phyloP scores from a whole-genome alignment of 2,329 filamentous ascomycete species.

The Trichocomaceae sp. region DNA sequence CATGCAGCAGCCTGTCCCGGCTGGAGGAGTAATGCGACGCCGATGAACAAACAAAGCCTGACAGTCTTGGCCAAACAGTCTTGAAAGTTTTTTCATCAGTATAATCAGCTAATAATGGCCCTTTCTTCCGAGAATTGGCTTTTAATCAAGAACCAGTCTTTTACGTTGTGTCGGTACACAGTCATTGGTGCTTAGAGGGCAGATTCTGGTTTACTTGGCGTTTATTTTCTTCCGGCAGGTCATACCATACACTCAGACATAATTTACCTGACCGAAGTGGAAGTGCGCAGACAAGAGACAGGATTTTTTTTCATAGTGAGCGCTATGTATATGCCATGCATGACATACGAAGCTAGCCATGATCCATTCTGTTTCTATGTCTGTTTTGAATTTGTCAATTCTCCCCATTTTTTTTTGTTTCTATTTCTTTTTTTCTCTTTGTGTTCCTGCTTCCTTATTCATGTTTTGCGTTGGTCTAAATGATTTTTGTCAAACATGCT shows the following conservation, averaged over 20 bases:
- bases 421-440: conserved; percentile 3
- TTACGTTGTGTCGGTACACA: conserved; percentile 8
- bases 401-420: background rate
- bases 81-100: background rate
- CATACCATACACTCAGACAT: background rate
- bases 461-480: background rate
- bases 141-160: conserved; percentile 12
- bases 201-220: conserved; percentile 7
- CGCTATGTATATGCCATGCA: background rate
- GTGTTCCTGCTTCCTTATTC: conserved; percentile 3
- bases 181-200: conserved; percentile 13
- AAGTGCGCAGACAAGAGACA: background rate
- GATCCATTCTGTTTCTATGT: background rate
- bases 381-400: background rate
- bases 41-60: conserved; percentile 21
- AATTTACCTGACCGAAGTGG: background rate
- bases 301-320: background rate
- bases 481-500: conserved; percentile 5
- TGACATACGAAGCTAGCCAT: background rate
- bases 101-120: conserved; percentile 14
- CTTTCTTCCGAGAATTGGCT: background rate
- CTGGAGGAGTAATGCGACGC: conserved; percentile 36
- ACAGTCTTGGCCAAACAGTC: background rate
- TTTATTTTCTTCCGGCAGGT: background rate
- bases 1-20: conserved; percentile 39